phyloP scores from a whole-genome alignment of 2,329 filamentous ascomycete species.

The Aspergillus tubingensis region DNA sequence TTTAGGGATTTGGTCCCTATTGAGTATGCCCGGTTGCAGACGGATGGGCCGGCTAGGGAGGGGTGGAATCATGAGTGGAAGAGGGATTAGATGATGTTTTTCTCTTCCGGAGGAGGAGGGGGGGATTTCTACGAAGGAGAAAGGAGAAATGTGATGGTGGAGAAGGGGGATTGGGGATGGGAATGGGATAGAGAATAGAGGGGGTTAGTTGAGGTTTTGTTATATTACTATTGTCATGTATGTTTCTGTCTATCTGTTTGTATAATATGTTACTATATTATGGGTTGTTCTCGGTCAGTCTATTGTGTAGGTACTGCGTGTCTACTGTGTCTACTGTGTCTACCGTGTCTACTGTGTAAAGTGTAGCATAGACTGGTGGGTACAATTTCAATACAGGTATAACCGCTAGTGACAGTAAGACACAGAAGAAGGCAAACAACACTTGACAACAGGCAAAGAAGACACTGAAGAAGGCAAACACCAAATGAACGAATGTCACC shows the following conservation, averaged over 20 bases:
- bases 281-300: too few species aligned
- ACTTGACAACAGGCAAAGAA: background rate
- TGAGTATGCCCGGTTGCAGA: conserved; percentile 75
- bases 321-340: too few species aligned
- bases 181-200: background rate
- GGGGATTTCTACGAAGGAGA: background rate
- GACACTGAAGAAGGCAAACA: background rate
- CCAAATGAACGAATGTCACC: conserved; percentile 32
- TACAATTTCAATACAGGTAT: background rate
- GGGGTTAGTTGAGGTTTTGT: background rate
- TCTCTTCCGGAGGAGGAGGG: conserved; percentile 3
- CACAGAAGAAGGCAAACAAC: background rate
- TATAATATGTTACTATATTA: background rate
- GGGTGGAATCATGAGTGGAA: conserved; percentile 97
- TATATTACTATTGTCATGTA: background rate
- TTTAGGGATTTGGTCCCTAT: conserved; percentile 78
- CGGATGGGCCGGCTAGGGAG: conserved; percentile 73
- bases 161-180: background rate
- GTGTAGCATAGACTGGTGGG: background rate
- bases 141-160: too few species aligned
- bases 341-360: too few species aligned
- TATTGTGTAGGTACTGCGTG: too few species aligned
- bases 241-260: background rate
- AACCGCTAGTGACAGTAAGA: background rate
- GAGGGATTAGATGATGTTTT: conserved; percentile 45